A percentile compares a stretch with the other conserved stretches of the same genome.
Conservation (phyloP, 1,284 basidiomycete species). For the Ustilago nuda region DNA sequence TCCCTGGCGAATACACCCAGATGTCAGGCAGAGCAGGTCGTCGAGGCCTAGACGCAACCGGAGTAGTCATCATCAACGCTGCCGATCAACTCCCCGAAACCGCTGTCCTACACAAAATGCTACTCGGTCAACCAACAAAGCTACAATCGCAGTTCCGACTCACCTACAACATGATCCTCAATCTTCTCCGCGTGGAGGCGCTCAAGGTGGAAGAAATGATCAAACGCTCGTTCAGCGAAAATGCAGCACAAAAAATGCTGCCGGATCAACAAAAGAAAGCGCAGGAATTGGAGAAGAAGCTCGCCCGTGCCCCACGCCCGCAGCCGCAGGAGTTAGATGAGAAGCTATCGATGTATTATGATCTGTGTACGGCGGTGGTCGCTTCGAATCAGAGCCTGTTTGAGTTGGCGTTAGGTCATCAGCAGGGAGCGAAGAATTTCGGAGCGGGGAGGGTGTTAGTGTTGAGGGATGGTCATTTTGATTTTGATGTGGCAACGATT, state of each 20-base stretch:
- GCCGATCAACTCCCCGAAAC: conserved; percentile 84
- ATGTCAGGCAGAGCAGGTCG: conserved; percentile 99
- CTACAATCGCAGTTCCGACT: conserved; percentile 96
- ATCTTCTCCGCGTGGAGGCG: conserved; percentile 94
- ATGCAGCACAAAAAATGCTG: conserved; percentile 88
- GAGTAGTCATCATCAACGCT: conserved; percentile 87
- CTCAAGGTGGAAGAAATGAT: conserved; percentile 99
- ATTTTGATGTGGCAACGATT: conserved; percentile 79
- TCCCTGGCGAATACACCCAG: conserved; percentile 82
- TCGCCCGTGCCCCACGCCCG: conserved; percentile 78
- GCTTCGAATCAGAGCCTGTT: conserved; percentile 78
- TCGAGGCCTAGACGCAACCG: conserved; percentile 92
- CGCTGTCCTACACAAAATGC: conserved; percentile 78
- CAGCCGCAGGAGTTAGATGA: conserved; percentile 71
- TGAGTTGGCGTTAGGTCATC: conserved; percentile 76
- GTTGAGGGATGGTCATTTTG: conserved; percentile 79
- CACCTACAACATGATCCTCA: conserved; percentile 99
- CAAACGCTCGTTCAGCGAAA: conserved; percentile 98
- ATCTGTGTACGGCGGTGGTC: conserved; percentile 78
- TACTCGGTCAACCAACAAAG: conserved; percentile 89
- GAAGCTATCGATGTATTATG: conserved; percentile 83
- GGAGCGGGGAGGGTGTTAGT: conserved; percentile 83
- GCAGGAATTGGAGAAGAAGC: conserved; percentile 75
- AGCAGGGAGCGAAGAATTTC: conserved; percentile 79
- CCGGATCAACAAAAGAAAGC: conserved; percentile 94